Evolutionary conservation across 305 asterid species (phyloP).

Genomic region (Fraxinus greggii): DNA sequence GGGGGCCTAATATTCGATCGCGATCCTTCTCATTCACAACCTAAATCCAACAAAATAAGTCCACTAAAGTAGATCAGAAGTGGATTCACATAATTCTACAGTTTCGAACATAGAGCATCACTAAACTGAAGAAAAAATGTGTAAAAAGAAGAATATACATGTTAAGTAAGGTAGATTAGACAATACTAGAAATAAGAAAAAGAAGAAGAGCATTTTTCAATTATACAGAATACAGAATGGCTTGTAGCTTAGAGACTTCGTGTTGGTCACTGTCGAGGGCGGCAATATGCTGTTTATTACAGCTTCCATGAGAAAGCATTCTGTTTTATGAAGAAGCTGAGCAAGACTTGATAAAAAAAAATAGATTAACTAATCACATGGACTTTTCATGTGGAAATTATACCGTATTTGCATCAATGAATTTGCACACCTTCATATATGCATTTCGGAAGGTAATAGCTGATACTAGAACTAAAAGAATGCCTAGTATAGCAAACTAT

Average conservation of each 20-base stretch:
- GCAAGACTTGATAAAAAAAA: not conserved
- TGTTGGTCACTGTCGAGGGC: not conserved
- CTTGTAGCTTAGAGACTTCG: not conserved
- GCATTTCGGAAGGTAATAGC: not conserved
- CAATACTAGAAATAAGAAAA: not conserved
- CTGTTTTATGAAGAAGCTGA: not conserved
- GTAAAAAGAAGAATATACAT: not conserved
- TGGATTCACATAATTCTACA: not conserved
- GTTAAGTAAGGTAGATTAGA: not conserved
- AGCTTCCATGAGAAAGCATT: not conserved
- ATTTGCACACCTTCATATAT: not conserved
- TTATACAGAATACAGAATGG: not conserved
- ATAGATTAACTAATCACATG: too few relatives aligned
- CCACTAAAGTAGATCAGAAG: not conserved
- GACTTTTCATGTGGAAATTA: not conserved
- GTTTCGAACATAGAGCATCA: not conserved
- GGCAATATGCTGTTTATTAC: not conserved
- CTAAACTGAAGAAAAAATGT: not conserved
- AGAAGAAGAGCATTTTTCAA: not conserved
- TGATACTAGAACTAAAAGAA: not conserved
- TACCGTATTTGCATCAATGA: not conserved
- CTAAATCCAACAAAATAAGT: slow-evolving; percentile 29
- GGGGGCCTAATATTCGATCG: slow-evolving; percentile 56
- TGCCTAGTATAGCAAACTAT: not conserved
- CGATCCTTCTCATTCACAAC: slow-evolving; percentile 47